Evolutionary conservation across 2,329 filamentous ascomycete genomes (phyloP).

Genomic region (Cercospora berteroae): DNA sequence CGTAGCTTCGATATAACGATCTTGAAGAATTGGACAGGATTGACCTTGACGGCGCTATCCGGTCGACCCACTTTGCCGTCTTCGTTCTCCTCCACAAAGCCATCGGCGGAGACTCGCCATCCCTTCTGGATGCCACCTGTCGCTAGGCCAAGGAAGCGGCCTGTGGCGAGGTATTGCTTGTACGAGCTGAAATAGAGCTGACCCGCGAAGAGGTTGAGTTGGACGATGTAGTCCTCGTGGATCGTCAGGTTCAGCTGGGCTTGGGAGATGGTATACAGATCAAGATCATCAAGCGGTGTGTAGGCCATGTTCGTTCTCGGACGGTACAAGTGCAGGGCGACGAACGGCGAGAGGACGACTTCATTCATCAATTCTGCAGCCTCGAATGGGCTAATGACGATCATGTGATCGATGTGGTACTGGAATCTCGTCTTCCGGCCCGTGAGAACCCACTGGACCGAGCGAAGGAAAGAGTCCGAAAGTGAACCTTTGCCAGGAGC

Average conservation of each 20-base stretch:
- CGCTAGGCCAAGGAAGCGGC: conserved; percentile 53
- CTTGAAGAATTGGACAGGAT: conserved; percentile 30
- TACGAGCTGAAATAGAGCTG: conserved; percentile 61
- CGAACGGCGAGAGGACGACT: conserved; percentile 39
- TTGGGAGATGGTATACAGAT: conserved; percentile 45
- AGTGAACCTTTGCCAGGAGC: neutral
- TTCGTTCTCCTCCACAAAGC: conserved; percentile 26
- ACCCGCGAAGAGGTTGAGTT: conserved; percentile 66
- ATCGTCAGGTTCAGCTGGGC: neutral
- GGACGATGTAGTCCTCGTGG: conserved; percentile 39
- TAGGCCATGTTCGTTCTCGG: conserved; percentile 44
- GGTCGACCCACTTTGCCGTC: conserved; percentile 16
- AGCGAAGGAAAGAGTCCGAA: conserved; percentile 52
- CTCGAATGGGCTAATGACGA: conserved; percentile 63
- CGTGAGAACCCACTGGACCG: conserved; percentile 53
- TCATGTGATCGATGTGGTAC: conserved; percentile 40
- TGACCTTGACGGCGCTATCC: conserved; percentile 17
- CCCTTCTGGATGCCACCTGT: neutral
- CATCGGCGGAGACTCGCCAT: conserved; percentile 25
- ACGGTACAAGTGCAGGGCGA: conserved; percentile 52
- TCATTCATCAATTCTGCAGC: conserved; percentile 51
- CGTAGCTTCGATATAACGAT: conserved; percentile 26
- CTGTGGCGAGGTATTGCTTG: conserved; percentile 55
- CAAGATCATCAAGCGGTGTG: conserved; percentile 47
- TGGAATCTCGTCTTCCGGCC: conserved; percentile 38